Percentiles rank a stretch among this genome's conserved stretches.
phyloP scores from a whole-genome alignment of 768 basidiomycete species.

The Agaricus blazei region DNA sequence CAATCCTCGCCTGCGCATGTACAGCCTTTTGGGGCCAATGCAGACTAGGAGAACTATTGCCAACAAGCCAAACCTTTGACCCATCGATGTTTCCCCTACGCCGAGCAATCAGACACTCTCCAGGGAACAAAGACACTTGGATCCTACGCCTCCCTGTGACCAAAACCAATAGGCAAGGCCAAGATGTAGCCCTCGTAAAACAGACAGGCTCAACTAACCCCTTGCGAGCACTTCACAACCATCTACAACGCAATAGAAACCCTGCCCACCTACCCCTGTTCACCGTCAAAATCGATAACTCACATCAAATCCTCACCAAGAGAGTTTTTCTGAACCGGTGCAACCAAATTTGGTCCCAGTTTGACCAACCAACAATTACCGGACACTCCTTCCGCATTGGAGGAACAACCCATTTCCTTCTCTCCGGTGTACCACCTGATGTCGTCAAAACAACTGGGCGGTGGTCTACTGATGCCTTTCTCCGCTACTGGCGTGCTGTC shows the following conservation, averaged over 20 bases:
- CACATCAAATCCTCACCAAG: constrained; percentile 3
- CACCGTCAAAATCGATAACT: neutral
- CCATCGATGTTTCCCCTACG: neutral
- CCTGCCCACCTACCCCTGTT: constrained; percentile 16
- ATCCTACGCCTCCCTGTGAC: constrained; percentile 29
- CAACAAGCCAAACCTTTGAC: constrained; percentile 12
- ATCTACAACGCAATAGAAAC: constrained; percentile 15
- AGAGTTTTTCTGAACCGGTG: constrained; percentile 8
- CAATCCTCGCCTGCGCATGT: constrained; percentile 25
- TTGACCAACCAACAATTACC: constrained; percentile 1
- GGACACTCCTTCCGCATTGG: constrained; percentile 26
- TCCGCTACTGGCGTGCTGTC: constrained; percentile 22
- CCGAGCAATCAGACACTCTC: constrained; percentile 8
- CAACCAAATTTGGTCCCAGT: constrained; percentile 7
- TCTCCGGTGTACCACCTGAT: constrained; percentile 22
- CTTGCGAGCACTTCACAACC: constrained; percentile 19
- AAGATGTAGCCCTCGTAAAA: constrained; percentile 24
- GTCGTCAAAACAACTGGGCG: constrained; percentile 26
- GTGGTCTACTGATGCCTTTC: constrained; percentile 28
- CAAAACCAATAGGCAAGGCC: constrained; percentile 17
- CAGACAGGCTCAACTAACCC: constrained; percentile 6
- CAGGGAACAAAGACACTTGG: constrained; percentile 9
- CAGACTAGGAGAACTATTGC: constrained; percentile 22
- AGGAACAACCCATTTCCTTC: constrained; percentile 21
- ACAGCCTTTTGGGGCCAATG: constrained; percentile 31